Conservation (phyloP, 139 green algal species). For the Coelastrella sp. region DNA sequence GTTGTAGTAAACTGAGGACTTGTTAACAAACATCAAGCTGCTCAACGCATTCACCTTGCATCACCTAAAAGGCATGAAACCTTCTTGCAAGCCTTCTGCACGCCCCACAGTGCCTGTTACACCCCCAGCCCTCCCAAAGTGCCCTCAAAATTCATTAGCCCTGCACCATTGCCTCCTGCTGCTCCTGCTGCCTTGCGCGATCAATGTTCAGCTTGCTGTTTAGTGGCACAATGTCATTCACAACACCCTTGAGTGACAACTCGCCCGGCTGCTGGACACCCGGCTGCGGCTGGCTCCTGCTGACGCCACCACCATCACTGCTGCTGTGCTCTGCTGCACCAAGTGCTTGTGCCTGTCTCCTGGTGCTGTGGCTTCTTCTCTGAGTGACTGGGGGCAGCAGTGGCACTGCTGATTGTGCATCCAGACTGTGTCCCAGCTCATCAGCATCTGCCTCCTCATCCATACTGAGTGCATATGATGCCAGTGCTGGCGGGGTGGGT, state of each 20-base stretch:
- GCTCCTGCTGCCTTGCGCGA: background rate
- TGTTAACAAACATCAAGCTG: too few species aligned
- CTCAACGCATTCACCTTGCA: too few species aligned
- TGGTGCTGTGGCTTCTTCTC: background rate
- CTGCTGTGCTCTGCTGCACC: background rate
- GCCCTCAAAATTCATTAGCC: background rate
- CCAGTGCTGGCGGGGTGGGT: background rate
- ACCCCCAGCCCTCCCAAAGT: too few species aligned
- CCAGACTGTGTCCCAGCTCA: background rate
- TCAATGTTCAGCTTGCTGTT: background rate
- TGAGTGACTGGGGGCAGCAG: background rate
- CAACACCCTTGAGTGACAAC: background rate
- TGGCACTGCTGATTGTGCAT: background rate
- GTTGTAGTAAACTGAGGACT: too few species aligned
- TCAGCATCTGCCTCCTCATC: background rate
- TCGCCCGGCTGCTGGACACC: background rate
- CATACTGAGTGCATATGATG: background rate
- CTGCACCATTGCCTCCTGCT: background rate
- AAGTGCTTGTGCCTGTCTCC: background rate
- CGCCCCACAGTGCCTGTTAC: too few species aligned
- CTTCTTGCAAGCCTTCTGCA: too few species aligned
- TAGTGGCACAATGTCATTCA: slow-evolving; percentile 33
- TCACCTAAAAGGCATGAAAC: too few species aligned
- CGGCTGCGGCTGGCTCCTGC: background rate
- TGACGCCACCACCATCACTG: background rate